These are phyloP conservation scores for Microcyclospora pomicola DNA, from an alignment of 2,329 filamentous ascomycete genomes.

Conservation along the genomic window DNA sequence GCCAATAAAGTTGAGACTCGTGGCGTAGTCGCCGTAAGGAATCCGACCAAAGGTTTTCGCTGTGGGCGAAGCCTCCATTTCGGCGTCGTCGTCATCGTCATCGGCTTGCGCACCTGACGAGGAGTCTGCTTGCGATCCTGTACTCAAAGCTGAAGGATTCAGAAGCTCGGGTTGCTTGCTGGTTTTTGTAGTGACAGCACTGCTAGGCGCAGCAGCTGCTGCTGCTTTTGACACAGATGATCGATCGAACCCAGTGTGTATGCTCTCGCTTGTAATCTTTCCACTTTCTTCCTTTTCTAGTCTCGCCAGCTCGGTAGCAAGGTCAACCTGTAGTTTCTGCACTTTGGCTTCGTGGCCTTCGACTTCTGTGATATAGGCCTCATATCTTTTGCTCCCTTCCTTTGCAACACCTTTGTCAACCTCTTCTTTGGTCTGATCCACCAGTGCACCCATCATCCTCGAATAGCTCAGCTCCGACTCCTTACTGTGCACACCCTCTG, in stretches of 20 bases:
- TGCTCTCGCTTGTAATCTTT: slow-evolving; percentile 88
- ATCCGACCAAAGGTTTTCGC: slow-evolving; percentile 76
- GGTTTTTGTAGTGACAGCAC: slow-evolving; percentile 18
- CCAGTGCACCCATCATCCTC: slow-evolving; percentile 94
- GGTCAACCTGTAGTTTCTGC: slow-evolving; percentile 58
- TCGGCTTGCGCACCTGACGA: not conserved
- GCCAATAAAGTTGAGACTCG: slow-evolving; percentile 64
- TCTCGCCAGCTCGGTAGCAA: slow-evolving; percentile 59
- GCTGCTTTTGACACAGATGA: slow-evolving; percentile 56
- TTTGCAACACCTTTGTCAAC: slow-evolving; percentile 58
- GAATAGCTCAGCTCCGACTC: slow-evolving; percentile 64
- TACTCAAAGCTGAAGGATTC: slow-evolving; percentile 31
- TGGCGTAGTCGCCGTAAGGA: slow-evolving; percentile 56
- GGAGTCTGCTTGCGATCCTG: slow-evolving; percentile 41
- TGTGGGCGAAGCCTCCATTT: slow-evolving; percentile 60
- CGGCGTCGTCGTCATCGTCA: slow-evolving; percentile 52
- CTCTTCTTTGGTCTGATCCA: slow-evolving; percentile 83
- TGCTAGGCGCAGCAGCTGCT: slow-evolving; percentile 10
- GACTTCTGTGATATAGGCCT: slow-evolving; percentile 66
- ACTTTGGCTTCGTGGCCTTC: slow-evolving; percentile 66
- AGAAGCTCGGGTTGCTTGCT: slow-evolving; percentile 17
- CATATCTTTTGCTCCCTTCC: slow-evolving; percentile 43
- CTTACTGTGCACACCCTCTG: slow-evolving; percentile 64
- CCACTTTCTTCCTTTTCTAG: slow-evolving; percentile 71
- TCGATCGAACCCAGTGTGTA: slow-evolving; percentile 82